These are phyloP conservation scores for Aspergillus ochraceus DNA, from an alignment of 2,329 filamentous ascomycete genomes.

Conservation along the genomic window DNA sequence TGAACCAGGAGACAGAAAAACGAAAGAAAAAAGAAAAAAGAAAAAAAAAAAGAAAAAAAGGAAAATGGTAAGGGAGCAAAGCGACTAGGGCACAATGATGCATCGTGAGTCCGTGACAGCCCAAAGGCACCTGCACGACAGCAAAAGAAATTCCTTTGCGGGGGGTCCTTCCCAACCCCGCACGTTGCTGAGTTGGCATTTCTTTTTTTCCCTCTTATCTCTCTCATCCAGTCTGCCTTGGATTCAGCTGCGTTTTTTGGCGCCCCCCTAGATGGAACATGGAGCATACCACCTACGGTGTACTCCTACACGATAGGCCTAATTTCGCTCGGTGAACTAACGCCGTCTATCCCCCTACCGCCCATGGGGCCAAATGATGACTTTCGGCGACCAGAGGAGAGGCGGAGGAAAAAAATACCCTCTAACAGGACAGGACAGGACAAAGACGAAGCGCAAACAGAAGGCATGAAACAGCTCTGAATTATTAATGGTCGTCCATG, in stretches of 20 bases:
- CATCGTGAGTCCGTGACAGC: neutral
- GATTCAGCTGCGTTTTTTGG: conserved; percentile 15
- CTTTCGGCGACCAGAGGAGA: neutral
- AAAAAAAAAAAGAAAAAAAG: neutral
- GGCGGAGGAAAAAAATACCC: no score
- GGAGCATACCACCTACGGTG: no score
- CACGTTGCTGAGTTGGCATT: conserved; percentile 19
- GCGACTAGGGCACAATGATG: neutral
- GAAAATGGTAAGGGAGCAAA: neutral
- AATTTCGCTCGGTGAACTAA: neutral
- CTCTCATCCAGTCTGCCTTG: neutral
- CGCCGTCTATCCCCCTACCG: neutral
- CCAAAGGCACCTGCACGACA: conserved; percentile 8
- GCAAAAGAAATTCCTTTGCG: conserved; percentile 1
- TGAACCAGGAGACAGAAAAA: neutral
- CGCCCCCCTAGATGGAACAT: conserved; percentile 5
- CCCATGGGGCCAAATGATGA: neutral
- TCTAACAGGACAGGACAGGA: neutral
- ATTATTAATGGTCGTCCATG: neutral
- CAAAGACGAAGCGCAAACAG: neutral
- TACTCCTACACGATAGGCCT: neutral
- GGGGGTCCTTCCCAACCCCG: conserved; percentile 14
- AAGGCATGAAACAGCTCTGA: neutral
- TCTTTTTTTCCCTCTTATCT: conserved; percentile 10
- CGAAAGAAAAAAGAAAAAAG: neutral